These are phyloP conservation scores for Selaginella moellendorffii DNA, from an alignment of 75 land plant genomes.

Conservation along the genomic window DNA sequence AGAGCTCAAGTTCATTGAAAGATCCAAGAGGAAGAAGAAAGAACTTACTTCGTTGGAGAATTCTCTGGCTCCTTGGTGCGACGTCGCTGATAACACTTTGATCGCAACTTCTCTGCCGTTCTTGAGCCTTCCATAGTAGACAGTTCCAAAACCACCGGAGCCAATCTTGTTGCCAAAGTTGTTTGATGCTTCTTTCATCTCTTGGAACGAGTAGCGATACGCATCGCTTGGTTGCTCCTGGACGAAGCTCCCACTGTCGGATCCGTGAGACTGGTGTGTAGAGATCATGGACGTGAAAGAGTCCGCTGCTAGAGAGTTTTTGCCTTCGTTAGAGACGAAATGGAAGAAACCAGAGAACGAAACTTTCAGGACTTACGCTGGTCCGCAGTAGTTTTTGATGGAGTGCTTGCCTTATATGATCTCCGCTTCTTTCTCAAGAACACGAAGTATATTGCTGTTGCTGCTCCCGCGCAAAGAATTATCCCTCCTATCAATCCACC, in stretches of 20 bases:
- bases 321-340: no score
- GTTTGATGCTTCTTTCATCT: constrained; percentile 50
- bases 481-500: neutral
- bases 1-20: neutral
- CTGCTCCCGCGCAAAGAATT: neutral
- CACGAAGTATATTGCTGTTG: neutral
- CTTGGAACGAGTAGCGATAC: constrained; percentile 13
- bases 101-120: constrained; percentile 74
- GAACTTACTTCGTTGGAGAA: constrained; percentile 62
- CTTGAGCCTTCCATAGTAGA: constrained; percentile 57
- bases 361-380: neutral
- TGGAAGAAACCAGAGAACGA: neutral
- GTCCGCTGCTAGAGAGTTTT: neutral
- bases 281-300: constrained; percentile 4
- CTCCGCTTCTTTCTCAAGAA: neutral
- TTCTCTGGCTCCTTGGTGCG: constrained; percentile 62
- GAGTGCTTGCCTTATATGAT: neutral
- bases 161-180: constrained; percentile 50
- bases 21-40: neutral
- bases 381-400: neutral
- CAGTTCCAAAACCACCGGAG: constrained; percentile 75
- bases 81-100: constrained; percentile 47
- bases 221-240: neutral
- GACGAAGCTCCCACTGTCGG: neutral
- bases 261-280: neutral